Evolutionary conservation across 2,329 filamentous ascomycete genomes (phyloP).

Genomic region (Epichloe uncinata): DNA sequence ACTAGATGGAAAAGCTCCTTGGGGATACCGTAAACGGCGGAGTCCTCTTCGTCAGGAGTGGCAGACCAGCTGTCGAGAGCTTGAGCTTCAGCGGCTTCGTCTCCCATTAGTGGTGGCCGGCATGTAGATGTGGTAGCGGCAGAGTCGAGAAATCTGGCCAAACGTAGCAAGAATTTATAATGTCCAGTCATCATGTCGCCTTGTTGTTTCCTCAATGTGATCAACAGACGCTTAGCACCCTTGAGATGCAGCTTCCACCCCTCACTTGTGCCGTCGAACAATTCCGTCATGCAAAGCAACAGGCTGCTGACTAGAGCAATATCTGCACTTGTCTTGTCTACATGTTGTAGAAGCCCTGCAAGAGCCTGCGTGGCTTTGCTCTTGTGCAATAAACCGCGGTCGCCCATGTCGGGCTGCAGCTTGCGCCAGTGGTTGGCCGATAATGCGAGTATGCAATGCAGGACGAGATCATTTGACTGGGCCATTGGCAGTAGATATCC

Average conservation of each 20-base stretch:
- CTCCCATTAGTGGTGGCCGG: slow-evolving; percentile 20
- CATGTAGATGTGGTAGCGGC: slow-evolving; percentile 22
- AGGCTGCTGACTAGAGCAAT: slow-evolving; percentile 27
- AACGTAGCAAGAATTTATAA: slow-evolving; percentile 24
- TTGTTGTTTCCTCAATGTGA: slow-evolving; percentile 17
- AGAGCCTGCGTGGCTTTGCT: slow-evolving; percentile 19
- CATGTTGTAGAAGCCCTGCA: slow-evolving; percentile 20
- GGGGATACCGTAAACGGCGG: slow-evolving; percentile 23
- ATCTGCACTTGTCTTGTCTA: slow-evolving; percentile 18
- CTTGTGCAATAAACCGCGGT: slow-evolving; percentile 18
- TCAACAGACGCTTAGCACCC: slow-evolving; percentile 25
- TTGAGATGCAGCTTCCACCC: slow-evolving; percentile 30
- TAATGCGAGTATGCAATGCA: slow-evolving; percentile 20
- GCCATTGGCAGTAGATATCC: slow-evolving; percentile 20
- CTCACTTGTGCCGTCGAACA: slow-evolving; percentile 27
- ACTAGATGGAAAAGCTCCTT: slow-evolving; percentile 22
- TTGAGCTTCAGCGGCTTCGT: slow-evolving; percentile 16
- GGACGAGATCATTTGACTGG: slow-evolving; percentile 18
- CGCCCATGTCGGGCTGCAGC: slow-evolving; percentile 17
- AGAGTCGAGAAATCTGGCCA: slow-evolving; percentile 20
- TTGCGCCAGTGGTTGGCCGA: slow-evolving; percentile 23
- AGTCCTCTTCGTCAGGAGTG: slow-evolving; percentile 18
- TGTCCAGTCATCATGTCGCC: slow-evolving; percentile 22
- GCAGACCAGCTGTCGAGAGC: slow-evolving; percentile 15
- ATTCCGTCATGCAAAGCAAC: slow-evolving; percentile 27